Evolutionary conservation across 352 stramenopile species (phyloP), one percentile per base, ranked within the genome.

Genomic region (Pythium oligandrum): DNA sequence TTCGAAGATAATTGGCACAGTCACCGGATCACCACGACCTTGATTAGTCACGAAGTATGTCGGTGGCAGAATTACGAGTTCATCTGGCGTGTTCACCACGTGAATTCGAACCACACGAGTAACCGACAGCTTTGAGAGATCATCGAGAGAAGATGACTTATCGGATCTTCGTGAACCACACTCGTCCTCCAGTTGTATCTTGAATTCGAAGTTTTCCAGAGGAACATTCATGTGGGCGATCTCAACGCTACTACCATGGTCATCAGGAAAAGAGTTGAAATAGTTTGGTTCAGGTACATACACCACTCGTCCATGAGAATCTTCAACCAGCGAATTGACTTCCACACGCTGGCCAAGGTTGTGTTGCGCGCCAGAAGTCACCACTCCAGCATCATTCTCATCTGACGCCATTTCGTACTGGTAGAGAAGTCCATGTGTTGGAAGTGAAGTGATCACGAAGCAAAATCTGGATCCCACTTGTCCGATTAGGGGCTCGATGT

Each of bases 211-310:
- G 32, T 47, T 68, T 42, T 83, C 61, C 3, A 73, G 30, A 3
- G 52, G 47, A 55, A 10, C 36, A 33, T 37, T 26, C 43, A 31
- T 31, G 17, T 48, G 43, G 43, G 9, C 43, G 17, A 26, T 53
- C 4, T 31, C n/a, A 43, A 44, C 36, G 9, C 5, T 33, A 9
- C 33, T 12, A 44, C 35, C 6, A 43, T 48, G 9, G 31, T 40
- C 48, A 43, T 53, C 34, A 17, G 4, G 9, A 30, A 31, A 53
- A 51, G 51, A 39, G 40, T 84, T 85, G 57, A 73, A 85, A 49
- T 88, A 88, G 59, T 88, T 63, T 1, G 52, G 59, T 3, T 81
- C 44, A 4, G 74, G 77, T 3, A 70, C 48, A 51, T 81, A 88
- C 37, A 88, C 26, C 33, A 88, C 8, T 32, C 61, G 43, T 40